A percentile compares a stretch with the other conserved stretches of the same genome.
phyloP scores from a whole-genome alignment of 75 land plant genomes.

The Cryptomeria japonica region DNA sequence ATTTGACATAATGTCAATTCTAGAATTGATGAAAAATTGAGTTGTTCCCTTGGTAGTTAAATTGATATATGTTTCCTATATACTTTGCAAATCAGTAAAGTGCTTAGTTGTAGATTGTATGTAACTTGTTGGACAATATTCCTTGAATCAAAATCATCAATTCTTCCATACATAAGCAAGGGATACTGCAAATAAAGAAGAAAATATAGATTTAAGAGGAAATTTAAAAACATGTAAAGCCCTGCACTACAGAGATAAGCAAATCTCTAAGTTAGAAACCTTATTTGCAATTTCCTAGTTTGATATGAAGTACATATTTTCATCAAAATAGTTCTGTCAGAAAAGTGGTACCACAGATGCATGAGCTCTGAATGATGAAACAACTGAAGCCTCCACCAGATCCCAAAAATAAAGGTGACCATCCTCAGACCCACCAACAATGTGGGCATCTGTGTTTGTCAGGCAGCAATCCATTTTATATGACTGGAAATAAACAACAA shows the following conservation, averaged over 20 bases:
- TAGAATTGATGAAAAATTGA: too few species aligned
- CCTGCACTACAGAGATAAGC: not conserved
- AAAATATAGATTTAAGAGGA: not conserved
- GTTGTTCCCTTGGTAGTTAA: too few species aligned
- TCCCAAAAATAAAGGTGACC: conserved; percentile 89
- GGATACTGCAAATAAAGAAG: too few species aligned
- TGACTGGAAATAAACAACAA: conserved; percentile 46
- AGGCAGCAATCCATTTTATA: conserved; percentile 97
- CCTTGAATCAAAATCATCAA: too few species aligned
- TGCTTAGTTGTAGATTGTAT: too few species aligned
- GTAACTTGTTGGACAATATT: too few species aligned
- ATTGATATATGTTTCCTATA: too few species aligned
- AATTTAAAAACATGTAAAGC: not conserved
- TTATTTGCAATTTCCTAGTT: not conserved
- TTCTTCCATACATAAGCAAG: too few species aligned
- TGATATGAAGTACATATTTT: conserved; percentile 3
- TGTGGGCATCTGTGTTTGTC: conserved; percentile 93
- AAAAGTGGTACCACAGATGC: conserved; percentile 74
- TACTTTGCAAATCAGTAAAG: too few species aligned
- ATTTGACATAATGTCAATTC: too few species aligned
- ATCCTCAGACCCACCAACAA: conserved; percentile 93
- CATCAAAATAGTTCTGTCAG: not conserved
- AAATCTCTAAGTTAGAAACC: not conserved
- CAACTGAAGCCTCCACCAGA: conserved; percentile 85
- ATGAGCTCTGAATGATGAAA: conserved; percentile 83